A percentile compares a stretch with the other conserved stretches of the same genome.
Conservation (phyloP, 768 basidiomycete species). For the Dentipellis sp. region DNA sequence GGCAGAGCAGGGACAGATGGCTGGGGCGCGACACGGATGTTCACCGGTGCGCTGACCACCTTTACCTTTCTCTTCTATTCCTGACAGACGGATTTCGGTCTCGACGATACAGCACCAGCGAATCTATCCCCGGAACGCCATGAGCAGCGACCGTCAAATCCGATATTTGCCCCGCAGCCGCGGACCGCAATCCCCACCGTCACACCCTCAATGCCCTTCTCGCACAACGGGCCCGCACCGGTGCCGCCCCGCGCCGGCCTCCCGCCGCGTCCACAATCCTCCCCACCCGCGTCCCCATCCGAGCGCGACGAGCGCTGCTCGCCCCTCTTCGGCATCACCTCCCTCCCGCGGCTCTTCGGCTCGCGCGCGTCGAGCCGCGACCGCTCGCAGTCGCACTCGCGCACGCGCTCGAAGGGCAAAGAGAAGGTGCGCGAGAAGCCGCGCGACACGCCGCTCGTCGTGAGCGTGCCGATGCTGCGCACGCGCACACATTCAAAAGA, state of each 20-base stretch:
- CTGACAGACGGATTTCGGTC: too few relatives aligned
- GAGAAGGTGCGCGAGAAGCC: background rate
- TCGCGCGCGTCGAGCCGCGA: background rate
- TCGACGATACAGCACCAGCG: background rate
- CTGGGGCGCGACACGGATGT: background rate
- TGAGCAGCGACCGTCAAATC: too few relatives aligned
- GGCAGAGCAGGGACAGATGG: background rate
- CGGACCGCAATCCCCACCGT: conserved; percentile 6
- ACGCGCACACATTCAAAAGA: conserved; percentile 14
- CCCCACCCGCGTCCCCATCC: conserved; percentile 11
- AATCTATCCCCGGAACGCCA: conserved; percentile 1
- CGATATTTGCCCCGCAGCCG: too few relatives aligned
- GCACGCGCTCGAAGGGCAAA: conserved; percentile 10
- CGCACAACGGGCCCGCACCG: background rate
- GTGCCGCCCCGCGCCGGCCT: conserved; percentile 1
- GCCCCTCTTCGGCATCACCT: conserved; percentile 20
- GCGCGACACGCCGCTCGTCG: too few relatives aligned
- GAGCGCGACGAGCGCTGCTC: conserved; percentile 24
- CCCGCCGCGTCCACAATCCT: conserved; percentile 9
- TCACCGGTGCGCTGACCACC: background rate
- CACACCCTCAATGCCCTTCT: background rate
- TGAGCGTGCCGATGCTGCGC: conserved; percentile 9
- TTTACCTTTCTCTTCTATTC: too few relatives aligned
- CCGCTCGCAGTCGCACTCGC: background rate
- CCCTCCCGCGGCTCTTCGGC: conserved; percentile 10